phyloP scores from a whole-genome alignment of 1,284 basidiomycete species.

The Singerocomus inundabilis region DNA sequence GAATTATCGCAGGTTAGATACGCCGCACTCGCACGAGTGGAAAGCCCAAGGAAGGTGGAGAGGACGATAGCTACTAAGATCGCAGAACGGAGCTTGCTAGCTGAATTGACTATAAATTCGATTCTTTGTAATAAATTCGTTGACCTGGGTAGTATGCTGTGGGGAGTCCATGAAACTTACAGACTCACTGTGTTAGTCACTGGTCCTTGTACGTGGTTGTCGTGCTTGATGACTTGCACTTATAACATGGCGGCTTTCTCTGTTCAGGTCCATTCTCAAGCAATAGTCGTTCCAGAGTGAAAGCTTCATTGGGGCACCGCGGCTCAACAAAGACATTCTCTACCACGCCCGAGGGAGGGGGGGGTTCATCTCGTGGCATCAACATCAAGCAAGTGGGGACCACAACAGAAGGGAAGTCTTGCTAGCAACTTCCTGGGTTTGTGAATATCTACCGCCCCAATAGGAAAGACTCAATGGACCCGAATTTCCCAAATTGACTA shows the following conservation, averaged over 20 bases:
- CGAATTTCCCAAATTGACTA: too few relatives aligned
- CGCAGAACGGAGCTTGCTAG: slow-evolving; percentile 4
- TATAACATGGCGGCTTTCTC: neutral
- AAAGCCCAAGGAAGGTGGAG: slow-evolving; percentile 11
- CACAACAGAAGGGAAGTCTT: too few relatives aligned
- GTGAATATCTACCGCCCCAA: too few relatives aligned
- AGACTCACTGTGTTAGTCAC: neutral
- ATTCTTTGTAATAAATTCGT: neutral
- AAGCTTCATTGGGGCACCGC: too few relatives aligned
- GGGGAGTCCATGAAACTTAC: neutral
- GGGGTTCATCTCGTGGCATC: too few relatives aligned
- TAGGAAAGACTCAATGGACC: too few relatives aligned
- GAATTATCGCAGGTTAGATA: slow-evolving; percentile 10
- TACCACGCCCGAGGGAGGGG: too few relatives aligned
- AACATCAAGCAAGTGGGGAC: too few relatives aligned
- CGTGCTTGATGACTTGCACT: neutral
- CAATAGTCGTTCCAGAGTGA: too few relatives aligned
- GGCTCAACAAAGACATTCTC: too few relatives aligned
- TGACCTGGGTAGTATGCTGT: neutral
- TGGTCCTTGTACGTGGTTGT: neutral
- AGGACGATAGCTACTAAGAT: neutral
- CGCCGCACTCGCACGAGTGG: slow-evolving; percentile 2
- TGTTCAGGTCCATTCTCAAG: too few relatives aligned
- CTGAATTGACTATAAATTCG: neutral
- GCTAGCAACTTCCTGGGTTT: too few relatives aligned